These are phyloP conservation scores for Phoenix roebelenii DNA, from an alignment of 176 grass and related monocot species.

Conservation along the genomic window DNA sequence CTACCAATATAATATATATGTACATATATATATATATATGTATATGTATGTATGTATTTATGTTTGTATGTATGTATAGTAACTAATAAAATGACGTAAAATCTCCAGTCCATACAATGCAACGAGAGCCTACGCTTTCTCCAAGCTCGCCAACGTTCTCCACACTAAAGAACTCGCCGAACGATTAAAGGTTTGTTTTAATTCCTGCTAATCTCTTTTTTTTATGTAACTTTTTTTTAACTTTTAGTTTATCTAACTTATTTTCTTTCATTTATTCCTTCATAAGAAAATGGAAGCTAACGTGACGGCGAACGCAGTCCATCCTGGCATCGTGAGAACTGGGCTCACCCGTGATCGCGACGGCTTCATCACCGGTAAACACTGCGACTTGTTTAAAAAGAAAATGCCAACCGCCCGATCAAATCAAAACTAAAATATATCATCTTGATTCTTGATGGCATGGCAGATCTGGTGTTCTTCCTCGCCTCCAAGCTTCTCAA, in stretches of 20 bases:
- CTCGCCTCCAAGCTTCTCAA: slow-evolving; percentile 89
- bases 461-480: slow-evolving; percentile 81
- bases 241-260: background rate
- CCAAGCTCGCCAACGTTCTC: slow-evolving; percentile 83
- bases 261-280: background rate
- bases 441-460: background rate
- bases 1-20: too few species aligned
- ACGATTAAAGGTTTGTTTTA: slow-evolving; percentile 37
- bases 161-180: slow-evolving; percentile 61
- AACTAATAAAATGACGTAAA: too few species aligned
- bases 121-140: slow-evolving; percentile 81
- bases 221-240: background rate
- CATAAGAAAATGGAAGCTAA: slow-evolving; percentile 56
- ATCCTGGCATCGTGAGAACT: slow-evolving; percentile 89
- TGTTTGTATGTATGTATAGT: background rate
- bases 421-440: background rate
- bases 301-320: slow-evolving; percentile 85
- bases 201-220: background rate
- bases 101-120: slow-evolving; percentile 57
- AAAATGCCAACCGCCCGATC: too few species aligned
- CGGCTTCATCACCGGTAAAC: slow-evolving; percentile 55
- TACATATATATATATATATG: too few species aligned
- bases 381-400: too few species aligned
- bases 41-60: too few species aligned
- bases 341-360: slow-evolving; percentile 88